Percentiles rank a stretch among this genome's conserved stretches.
Evolutionary conservation across 495 filamentous ascomycete genomes (phyloP).

Genomic region (Neurospora hispaniola): DNA sequence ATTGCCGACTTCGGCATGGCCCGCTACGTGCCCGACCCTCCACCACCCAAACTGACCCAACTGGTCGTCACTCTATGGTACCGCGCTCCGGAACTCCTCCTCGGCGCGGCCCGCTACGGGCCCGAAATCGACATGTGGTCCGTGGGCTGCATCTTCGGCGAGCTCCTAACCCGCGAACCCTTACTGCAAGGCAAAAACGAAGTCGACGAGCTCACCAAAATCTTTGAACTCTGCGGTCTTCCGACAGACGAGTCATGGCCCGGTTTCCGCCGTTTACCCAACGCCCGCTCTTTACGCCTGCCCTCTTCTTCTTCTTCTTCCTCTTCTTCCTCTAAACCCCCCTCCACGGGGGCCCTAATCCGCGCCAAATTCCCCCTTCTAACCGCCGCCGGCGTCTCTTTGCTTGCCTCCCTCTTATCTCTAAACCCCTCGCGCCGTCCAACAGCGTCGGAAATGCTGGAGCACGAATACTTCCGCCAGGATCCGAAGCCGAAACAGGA

Average conservation of each 20-base stretch:
- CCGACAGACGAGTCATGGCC: conserved; percentile 84
- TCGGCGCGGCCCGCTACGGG: conserved; percentile 71
- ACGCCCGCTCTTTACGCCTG: conserved; percentile 75
- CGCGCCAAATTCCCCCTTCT: conserved; percentile 73
- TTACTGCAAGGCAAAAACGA: conserved; percentile 89
- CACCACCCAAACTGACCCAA: conserved; percentile 70
- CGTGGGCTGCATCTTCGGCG: conserved; percentile 91
- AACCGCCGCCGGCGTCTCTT: conserved; percentile 58
- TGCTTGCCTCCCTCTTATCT: conserved; percentile 59
- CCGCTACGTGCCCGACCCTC: conserved; percentile 67
- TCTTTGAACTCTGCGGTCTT: conserved; percentile 86
- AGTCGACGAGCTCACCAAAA: conserved; percentile 65
- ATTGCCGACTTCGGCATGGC: conserved; percentile 98
- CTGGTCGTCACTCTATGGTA: conserved; percentile 98
- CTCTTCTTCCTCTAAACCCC: conserved; percentile 6
- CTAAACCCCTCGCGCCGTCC: conserved; percentile 67
- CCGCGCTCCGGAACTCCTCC: conserved; percentile 78
- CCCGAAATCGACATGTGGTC: conserved; percentile 87
- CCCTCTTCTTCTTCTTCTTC: conserved; percentile 37
- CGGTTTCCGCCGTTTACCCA: conserved; percentile 74
- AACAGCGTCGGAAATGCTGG: conserved; percentile 43
- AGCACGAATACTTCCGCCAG: conserved; percentile 78
- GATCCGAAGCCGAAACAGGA: conserved; percentile 78
- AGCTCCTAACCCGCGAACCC: conserved; percentile 75
- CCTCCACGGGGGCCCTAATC: conserved; percentile 20